Evolutionary conservation across 768 basidiomycete species (phyloP).

Genomic region (Suillus brevipes): DNA sequence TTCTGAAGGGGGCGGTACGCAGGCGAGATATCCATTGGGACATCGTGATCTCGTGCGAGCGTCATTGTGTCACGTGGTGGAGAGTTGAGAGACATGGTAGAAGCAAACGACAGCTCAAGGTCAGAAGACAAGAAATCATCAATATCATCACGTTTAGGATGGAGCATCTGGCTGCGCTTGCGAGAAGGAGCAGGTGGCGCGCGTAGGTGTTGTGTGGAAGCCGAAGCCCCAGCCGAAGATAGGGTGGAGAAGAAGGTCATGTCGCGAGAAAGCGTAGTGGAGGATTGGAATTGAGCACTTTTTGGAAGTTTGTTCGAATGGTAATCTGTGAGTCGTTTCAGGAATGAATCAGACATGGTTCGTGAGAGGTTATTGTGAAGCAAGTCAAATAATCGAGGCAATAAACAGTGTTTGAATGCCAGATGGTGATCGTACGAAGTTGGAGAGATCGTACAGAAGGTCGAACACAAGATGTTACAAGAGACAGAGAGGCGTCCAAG

Average conservation of each 20-base stretch:
- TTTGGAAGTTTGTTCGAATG: constrained; percentile 48
- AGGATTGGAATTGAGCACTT: constrained; percentile 33
- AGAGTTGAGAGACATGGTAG: constrained; percentile 77
- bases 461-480: not conserved
- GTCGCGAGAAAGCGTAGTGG: constrained; percentile 33
- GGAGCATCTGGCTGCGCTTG: constrained; percentile 48
- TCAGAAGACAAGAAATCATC: constrained; percentile 75
- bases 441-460: not conserved
- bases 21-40: constrained; percentile 85
- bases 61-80: constrained; percentile 52
- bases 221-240: constrained; percentile 40
- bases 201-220: constrained; percentile 46
- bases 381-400: constrained; percentile 22
- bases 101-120: constrained; percentile 80
- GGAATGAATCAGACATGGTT: constrained; percentile 33
- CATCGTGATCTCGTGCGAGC: constrained; percentile 50
- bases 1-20: constrained; percentile 39
- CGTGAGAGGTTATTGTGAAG: constrained; percentile 18
- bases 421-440: constrained; percentile 17
- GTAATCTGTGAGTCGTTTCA: constrained; percentile 43
- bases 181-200: constrained; percentile 43
- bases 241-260: constrained; percentile 57
- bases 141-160: constrained; percentile 48
- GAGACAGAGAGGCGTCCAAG: not conserved
- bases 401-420: constrained; percentile 18